Conservation (phyloP, 495 filamentous ascomycete species). For the Penicillium cinerascens region DNA sequence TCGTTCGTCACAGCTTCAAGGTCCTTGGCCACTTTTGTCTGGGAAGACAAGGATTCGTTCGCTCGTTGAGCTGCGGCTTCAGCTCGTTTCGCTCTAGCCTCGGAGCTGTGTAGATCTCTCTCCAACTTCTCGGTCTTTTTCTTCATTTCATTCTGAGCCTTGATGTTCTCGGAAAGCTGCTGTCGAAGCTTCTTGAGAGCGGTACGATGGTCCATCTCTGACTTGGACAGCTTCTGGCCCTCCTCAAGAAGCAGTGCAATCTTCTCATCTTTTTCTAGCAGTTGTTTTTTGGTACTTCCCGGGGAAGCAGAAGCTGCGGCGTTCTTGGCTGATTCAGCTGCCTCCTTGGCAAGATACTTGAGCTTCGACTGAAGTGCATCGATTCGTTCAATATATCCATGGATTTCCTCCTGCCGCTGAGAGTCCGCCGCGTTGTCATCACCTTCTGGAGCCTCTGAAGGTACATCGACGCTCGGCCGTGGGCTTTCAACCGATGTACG, state of each 20-base stretch:
- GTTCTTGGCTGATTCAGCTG: slow-evolving; percentile 65
- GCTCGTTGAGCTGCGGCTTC: slow-evolving; percentile 65
- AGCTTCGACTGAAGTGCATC: slow-evolving; percentile 90
- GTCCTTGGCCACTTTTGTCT: slow-evolving; percentile 67
- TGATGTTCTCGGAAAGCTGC: slow-evolving; percentile 54
- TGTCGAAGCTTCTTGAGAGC: slow-evolving; percentile 84
- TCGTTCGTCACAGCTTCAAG: slow-evolving; percentile 64
- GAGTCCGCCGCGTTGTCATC: slow-evolving; percentile 58
- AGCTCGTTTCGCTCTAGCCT: slow-evolving; percentile 58
- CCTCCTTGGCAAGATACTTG: slow-evolving; percentile 77
- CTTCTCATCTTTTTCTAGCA: slow-evolving; percentile 85
- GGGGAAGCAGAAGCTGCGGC: slow-evolving; percentile 57
- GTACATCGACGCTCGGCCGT: slow-evolving; percentile 12
- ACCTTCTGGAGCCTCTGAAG: slow-evolving; percentile 16
- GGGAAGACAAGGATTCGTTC: slow-evolving; percentile 59
- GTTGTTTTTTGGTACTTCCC: slow-evolving; percentile 67
- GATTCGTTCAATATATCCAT: slow-evolving; percentile 82
- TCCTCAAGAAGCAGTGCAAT: slow-evolving; percentile 89
- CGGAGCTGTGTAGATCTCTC: slow-evolving; percentile 53
- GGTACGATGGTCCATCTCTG: slow-evolving; percentile 76
- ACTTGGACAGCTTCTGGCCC: slow-evolving; percentile 82
- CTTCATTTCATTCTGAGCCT: slow-evolving; percentile 40
- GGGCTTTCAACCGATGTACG: slow-evolving; percentile 14
- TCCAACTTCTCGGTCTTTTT: slow-evolving; percentile 65
- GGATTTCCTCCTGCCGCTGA: slow-evolving; percentile 73